Evolutionary conservation across 768 basidiomycete genomes (phyloP), one percentile per base, ranked within the genome.

Genomic region (Mycena haematopus): DNA sequence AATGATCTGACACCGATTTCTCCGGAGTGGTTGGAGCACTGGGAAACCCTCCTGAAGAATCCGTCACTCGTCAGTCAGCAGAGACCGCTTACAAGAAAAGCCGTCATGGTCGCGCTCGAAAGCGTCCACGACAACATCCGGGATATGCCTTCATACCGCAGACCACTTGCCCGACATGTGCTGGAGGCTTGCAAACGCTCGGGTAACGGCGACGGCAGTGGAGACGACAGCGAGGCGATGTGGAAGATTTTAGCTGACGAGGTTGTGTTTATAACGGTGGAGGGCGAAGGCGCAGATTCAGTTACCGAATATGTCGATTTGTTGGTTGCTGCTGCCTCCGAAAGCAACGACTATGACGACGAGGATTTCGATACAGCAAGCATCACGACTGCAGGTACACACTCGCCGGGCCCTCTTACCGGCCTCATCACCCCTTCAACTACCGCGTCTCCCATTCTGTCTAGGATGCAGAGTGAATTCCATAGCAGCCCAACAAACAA

Each of bases 191-290:
- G 77, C 44, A 65, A 65, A 31, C 69, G 69, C 1, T 70, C 72
- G 21, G 65, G 74, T 19, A 69, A 65, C 25, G 66, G 70, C n/a
- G 72, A 69, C 15, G 74, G 69, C 11, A 72, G 73, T 36, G 72
- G 71, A 25, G 80, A 79, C 50, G 74, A 77, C 51, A 78, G 76
- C 29, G 79, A 80, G 47, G 72, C 70, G 17, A 69, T 82, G 60
- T 90, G 88, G 85, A 80, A 79, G 45, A 82, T 91, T 49, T 73
- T 91, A 5, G 89, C 85, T 5, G 87, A 92, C 62, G 90, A 91
- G 73, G 78, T 87, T 22, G 89, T 91, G 6, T 71, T 85, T 47
- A 79, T 84, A 52, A 78, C 76, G 35, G 79, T 80, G 11, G 86
- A 73, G 31, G 68, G 65, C 1, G 73, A 70, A 3, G 72, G 66